Base-by-base conservation (phyloP, 2,329 filamentous ascomycete species). In the Tolypocladium paradoxum region DNA sequence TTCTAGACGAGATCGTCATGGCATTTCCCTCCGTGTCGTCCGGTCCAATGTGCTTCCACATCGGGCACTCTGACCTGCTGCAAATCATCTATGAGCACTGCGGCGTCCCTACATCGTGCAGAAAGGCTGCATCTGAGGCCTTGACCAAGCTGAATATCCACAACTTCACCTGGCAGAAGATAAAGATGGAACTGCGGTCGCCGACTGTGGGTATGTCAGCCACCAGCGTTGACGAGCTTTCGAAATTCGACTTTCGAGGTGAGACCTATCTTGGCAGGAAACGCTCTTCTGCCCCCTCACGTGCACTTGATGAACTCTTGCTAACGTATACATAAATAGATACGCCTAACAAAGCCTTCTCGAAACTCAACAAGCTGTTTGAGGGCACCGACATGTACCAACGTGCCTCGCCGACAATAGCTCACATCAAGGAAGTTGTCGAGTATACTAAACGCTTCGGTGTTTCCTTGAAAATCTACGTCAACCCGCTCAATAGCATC, bases 11-110 rank as follows among this genome's bases (percentile, higher is more conserved):
- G 65, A 87, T 96, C 40, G 79, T 95, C 18, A 78, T 84, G 49
- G 80, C 85, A 6, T 91, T 97, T 57, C 91, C 91, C 0, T 83
- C 85, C 2, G 74, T 95, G 14, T 78, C 81, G 11, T 77, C 82
- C 0, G 78, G 79, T 2, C 81, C 83, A 29, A 90, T 96, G 82
- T 95, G 88, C 64, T 95, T 96, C 60, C 85, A 96, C 58, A 69
- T 99, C 36, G 93, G 93, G 49, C 93, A 99, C 65, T 89, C 89
- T 0, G 85, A 90, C 65, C 76, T 99, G 3, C 73, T 99, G 12
- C 85, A 92, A 52, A 76, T 90, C 22, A 87, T 97, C n/a, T 88
- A 97, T 66, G 89, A 95, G 52, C 88, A 87, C 62, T 97, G 91
- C 64, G 83, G 89, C 18, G 86, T 99, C 38, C 85, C 85, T 37